Evolutionary conservation across 2,329 filamentous ascomycete genomes (phyloP).

Genomic region (Calonectria hawksworthii): DNA sequence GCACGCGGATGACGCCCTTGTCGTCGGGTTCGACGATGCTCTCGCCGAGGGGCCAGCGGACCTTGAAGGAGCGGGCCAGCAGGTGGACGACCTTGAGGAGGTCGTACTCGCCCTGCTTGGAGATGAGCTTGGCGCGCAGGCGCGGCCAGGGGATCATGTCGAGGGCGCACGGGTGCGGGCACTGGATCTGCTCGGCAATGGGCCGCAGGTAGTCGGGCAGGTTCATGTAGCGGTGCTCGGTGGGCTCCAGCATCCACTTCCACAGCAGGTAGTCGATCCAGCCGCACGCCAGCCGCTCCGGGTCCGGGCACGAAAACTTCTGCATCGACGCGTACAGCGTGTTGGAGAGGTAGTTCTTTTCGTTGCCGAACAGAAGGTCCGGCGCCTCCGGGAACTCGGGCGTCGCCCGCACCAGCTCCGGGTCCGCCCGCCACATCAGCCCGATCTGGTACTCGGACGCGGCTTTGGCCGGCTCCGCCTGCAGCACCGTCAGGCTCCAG

Average conservation of each 20-base stretch:
- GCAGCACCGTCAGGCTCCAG: background rate
- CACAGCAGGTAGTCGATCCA: background rate
- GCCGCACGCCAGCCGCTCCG: background rate
- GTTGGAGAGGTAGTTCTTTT: background rate
- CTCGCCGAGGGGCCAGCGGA: background rate
- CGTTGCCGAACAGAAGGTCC: background rate
- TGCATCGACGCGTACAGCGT: background rate
- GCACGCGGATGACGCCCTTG: background rate
- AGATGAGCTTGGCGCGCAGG: background rate
- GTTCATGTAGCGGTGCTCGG: background rate
- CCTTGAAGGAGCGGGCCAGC: background rate
- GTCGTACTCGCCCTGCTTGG: background rate
- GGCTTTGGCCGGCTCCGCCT: too few relatives aligned
- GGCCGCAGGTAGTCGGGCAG: background rate
- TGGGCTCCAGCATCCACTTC: background rate
- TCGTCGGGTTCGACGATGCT: background rate
- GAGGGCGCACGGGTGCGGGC: background rate
- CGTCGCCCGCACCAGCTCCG: background rate
- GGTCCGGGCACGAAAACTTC: background rate
- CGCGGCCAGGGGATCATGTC: background rate
- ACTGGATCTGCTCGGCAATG: background rate
- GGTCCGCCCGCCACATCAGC: background rate
- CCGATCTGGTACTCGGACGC: too few relatives aligned
- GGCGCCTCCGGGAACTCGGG: background rate
- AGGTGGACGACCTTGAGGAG: background rate